Evolutionary conservation across 441 rosid genomes (phyloP).

Genomic region (Adansonia grandidieri): DNA sequence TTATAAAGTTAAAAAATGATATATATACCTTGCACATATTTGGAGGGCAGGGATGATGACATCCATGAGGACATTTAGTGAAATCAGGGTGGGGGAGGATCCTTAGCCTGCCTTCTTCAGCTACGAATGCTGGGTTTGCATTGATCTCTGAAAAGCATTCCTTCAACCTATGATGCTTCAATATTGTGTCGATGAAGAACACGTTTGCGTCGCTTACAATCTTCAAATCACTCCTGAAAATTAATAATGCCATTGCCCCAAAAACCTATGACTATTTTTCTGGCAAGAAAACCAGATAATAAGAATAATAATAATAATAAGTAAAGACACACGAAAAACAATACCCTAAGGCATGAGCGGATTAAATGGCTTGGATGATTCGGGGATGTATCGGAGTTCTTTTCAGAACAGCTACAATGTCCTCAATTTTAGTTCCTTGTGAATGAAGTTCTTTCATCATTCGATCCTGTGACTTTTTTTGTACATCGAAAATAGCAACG

Average conservation of each 20-base stretch:
- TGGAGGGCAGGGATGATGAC: slow-evolving; percentile 57
- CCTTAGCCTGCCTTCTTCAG: slow-evolving; percentile 11
- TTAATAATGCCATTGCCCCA: background rate
- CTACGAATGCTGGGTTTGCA: slow-evolving; percentile 45
- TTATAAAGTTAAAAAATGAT: background rate
- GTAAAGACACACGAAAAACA: background rate
- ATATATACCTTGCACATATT: slow-evolving; percentile 62
- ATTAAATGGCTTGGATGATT: slow-evolving; percentile 35
- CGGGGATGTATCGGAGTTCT: slow-evolving; percentile 39
- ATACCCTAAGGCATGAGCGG: slow-evolving; percentile 57
- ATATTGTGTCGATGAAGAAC: slow-evolving; percentile 44
- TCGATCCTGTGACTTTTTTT: slow-evolving; percentile 37
- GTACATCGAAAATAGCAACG: no score
- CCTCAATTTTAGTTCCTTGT: slow-evolving; percentile 44
- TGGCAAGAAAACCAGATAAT: background rate
- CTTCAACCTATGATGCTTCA: slow-evolving; percentile 39
- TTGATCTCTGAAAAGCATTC: slow-evolving; percentile 42
- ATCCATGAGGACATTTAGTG: slow-evolving; percentile 54
- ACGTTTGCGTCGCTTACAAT: slow-evolving; percentile 15
- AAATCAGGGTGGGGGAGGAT: slow-evolving; percentile 33
- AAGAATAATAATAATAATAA: background rate
- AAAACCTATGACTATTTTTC: background rate
- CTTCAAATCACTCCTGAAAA: background rate
- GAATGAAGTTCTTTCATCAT: slow-evolving; percentile 14
- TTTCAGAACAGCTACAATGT: slow-evolving; percentile 43